Base-by-base conservation (phyloP, 139 green algal genomes). In the Volvox africanus region DNA sequence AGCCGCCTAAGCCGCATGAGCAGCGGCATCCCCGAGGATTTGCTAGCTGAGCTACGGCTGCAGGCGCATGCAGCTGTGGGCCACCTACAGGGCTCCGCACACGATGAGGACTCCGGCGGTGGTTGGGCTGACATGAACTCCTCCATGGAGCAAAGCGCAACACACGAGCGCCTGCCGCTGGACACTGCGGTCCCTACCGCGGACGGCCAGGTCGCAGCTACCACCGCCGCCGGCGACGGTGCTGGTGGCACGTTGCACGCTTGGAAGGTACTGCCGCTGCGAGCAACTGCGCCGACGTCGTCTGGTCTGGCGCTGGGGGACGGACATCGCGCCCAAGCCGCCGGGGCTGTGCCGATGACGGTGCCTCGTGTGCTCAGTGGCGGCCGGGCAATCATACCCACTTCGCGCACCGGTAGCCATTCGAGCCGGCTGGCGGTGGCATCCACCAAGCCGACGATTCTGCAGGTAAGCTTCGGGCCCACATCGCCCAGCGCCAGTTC, bases 21-120 rank as follows among this genome's bases (percentile, higher is more conserved):
- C 86, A 84, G 71, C 69, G 86, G 86, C 86, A 90, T 90, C 32
- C 86, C 86, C 36, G 86, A 90, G 50, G 86, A 90, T 9, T 75
- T 90, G 50, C 86, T 90, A 14, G 86, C 71, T 69, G 86, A 90
- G 73, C 32, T 90, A 44, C 30, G 50, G 30, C 1, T 76, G 86
- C 86, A 90, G 11, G 86, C 86, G 86, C 73, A 84, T 1, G 86
- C 30, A 2, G 86, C 86, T 2, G 73, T 90, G 13, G 86, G 86
- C 20, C 86, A 90, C 55, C 73, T 90, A 32, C 86, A 90, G 86
- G 73, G 80, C 55, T 61, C 50, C 28, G 14, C 26, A 16, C 28
- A 86, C 50, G 80, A 50, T n/a, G 28, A 73, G 21, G 78, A 84
- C 78, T 32, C 17, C 35, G 78, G 36, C 78, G 78, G 37, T 50